Conservation (phyloP, 768 basidiomycete genomes). For the Suillus cothurnatus region DNA sequence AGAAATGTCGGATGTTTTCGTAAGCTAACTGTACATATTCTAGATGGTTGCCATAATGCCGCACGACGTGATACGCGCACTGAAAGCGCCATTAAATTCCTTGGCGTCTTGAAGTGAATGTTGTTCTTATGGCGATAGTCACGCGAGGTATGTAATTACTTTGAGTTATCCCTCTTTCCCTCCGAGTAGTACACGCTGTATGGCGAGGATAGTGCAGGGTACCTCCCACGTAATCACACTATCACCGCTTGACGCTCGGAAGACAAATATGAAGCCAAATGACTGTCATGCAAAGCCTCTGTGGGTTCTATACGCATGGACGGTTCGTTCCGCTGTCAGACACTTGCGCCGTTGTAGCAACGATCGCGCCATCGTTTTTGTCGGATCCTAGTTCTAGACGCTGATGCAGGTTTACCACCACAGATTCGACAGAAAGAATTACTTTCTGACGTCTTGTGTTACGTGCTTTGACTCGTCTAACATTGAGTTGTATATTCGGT, state of each 20-base stretch:
- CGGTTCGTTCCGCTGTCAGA: conserved; percentile 76
- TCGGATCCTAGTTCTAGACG: background rate
- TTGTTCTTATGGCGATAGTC: conserved; percentile 14
- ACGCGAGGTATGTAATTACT: conserved; percentile 6
- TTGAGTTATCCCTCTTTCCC: conserved; percentile 1
- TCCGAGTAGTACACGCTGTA: conserved; percentile 25
- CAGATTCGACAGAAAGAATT: background rate
- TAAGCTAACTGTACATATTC: conserved; percentile 7
- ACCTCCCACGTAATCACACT: conserved; percentile 34
- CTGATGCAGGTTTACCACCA: background rate
- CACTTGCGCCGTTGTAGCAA: conserved; percentile 19
- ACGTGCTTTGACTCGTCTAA: conserved; percentile 8
- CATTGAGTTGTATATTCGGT: background rate
- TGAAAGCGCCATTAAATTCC: conserved; percentile 17
- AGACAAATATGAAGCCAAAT: conserved; percentile 58
- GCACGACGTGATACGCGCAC: conserved; percentile 26
- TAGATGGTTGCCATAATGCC: conserved; percentile 29
- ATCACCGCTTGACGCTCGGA: conserved; percentile 40
- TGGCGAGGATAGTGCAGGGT: conserved; percentile 42
- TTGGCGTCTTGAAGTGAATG: conserved; percentile 14
- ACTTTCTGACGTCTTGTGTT: background rate
- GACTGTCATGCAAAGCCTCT: conserved; percentile 43
- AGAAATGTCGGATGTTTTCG: background rate
- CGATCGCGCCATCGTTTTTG: background rate
- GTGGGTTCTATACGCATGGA: conserved; percentile 24